Conservation (phyloP, 2,329 filamentous ascomycete genomes). For the Chrysoporthe cubensis region DNA sequence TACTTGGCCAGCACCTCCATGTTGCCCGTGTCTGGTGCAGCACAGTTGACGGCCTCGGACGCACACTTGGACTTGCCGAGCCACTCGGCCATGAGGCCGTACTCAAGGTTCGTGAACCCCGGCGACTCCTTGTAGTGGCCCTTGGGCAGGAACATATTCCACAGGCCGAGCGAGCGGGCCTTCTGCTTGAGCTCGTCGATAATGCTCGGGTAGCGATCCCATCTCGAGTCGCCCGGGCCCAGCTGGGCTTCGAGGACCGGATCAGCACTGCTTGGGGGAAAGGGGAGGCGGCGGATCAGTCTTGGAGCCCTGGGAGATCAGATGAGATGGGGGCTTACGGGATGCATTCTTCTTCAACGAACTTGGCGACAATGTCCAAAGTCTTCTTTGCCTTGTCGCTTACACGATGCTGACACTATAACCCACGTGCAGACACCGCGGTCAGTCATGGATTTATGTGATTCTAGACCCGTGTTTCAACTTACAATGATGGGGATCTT, state of each 20-base stretch:
- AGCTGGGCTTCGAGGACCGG: slow-evolving; percentile 79
- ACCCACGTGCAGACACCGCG: slow-evolving; percentile 13
- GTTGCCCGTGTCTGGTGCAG: slow-evolving; percentile 90
- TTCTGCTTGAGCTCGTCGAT: slow-evolving; percentile 89
- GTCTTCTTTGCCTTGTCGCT: slow-evolving; percentile 85
- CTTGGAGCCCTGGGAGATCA: background rate
- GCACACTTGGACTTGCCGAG: slow-evolving; percentile 84
- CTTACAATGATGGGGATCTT: slow-evolving; percentile 34
- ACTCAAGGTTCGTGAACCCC: slow-evolving; percentile 94
- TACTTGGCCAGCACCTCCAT: slow-evolving; percentile 96
- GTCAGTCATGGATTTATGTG: slow-evolving; percentile 11
- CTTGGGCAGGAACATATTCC: slow-evolving; percentile 98
- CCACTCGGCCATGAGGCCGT: slow-evolving; percentile 96
- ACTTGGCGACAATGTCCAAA: slow-evolving; percentile 87
- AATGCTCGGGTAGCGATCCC: slow-evolving; percentile 77
- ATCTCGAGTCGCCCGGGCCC: slow-evolving; percentile 75
- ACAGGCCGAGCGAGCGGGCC: slow-evolving; percentile 81
- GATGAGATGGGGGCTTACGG: slow-evolving; percentile 56
- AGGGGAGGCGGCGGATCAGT: slow-evolving; percentile 11
- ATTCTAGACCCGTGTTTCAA: background rate
- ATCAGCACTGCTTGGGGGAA: slow-evolving; percentile 63
- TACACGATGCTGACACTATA: slow-evolving; percentile 61
- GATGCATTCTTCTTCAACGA: slow-evolving; percentile 95
- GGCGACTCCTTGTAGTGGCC: slow-evolving; percentile 95
- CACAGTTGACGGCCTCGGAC: slow-evolving; percentile 86